phyloP scores from a whole-genome alignment of 176 grass and related monocot species.

The Oryza brachyantha region DNA sequence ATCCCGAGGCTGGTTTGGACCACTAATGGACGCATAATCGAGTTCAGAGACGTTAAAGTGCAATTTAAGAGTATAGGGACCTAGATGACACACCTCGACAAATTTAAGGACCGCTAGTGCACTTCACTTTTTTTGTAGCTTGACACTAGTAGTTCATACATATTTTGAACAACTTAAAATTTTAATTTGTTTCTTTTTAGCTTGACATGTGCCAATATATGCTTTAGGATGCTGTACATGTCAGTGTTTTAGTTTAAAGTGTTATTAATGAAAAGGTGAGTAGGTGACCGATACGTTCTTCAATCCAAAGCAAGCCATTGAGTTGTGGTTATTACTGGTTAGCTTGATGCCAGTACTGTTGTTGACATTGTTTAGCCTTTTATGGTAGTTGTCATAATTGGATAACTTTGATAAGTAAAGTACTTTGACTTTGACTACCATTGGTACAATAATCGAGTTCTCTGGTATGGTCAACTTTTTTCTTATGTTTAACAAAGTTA shows the following conservation, averaged over 20 bases:
- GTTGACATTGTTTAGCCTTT: background rate
- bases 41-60: no score
- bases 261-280: constrained; percentile 10
- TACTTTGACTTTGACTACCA: background rate
- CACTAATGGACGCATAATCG: no score
- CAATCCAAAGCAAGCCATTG: constrained; percentile 7
- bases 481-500: background rate
- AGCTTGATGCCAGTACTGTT: background rate
- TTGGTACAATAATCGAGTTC: constrained; percentile 6
- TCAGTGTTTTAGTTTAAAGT: background rate
- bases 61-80: no score
- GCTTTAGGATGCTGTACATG: background rate
- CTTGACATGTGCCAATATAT: background rate
- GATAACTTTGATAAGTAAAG: background rate
- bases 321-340: background rate
- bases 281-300: constrained; percentile 1
- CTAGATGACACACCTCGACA: no score
- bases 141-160: no score
- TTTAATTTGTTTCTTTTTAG: constrained; percentile 14
- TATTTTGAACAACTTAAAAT: background rate
- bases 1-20: no score
- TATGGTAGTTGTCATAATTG: constrained; percentile 6
- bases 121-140: no score
- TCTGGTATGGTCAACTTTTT: background rate
- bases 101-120: no score